Evolutionary conservation across 2,329 filamentous ascomycete species (phyloP), one percentile per base, ranked within the genome.

Genomic region (Hypocreales sp.): DNA sequence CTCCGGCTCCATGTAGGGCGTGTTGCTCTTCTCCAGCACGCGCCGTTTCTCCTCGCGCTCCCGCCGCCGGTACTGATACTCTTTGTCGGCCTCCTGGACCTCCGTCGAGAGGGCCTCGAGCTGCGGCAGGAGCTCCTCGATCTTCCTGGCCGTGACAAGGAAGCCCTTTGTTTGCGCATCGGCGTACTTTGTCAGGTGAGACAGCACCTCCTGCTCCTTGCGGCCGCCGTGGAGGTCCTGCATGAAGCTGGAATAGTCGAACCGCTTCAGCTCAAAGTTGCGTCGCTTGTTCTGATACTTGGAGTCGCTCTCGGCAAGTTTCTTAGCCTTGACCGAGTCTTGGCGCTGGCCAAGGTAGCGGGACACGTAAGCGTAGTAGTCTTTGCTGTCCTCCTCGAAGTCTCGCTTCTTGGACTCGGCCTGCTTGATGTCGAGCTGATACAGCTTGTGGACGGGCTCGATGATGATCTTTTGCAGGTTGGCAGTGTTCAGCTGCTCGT

Each of bases 221-320:
- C 90, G 77, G n/a, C 90, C 90, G 17, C 90, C 90, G 36, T 95
- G 90, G n/a, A 98, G 64, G 58, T 98, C 90, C 45, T 95, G 87
- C 81, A 98, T 92, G 47, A 95, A 98, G 10, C 83, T 93, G 4
- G 87, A 95, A 50, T 98, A 98, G 52, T 98, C 92, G 44, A 98
- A 98, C 8, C 92, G 77, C 58, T 92, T 94, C 31, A 98, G 66
- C 58, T 98, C 90, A 44, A 98, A 98, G 40, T 84, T 93, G 24
- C 82, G 76, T 38, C 86, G 72, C 58, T 95, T 95, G 24, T 68
- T 74, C 50, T 95, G 87, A 47, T 95, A 98, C 47, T 98, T 98
- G 18, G 81, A 79, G 50, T 98, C 90, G 41, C 84, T 94, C 42
- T 94, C 84, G 22, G 72, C 80, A 35, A 90, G 74, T 56, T 95